A percentile compares a stretch with the other conserved stretches of the same genome.
Conservation (phyloP, 176 grass and related monocot genomes). For the Ananas comosus region DNA sequence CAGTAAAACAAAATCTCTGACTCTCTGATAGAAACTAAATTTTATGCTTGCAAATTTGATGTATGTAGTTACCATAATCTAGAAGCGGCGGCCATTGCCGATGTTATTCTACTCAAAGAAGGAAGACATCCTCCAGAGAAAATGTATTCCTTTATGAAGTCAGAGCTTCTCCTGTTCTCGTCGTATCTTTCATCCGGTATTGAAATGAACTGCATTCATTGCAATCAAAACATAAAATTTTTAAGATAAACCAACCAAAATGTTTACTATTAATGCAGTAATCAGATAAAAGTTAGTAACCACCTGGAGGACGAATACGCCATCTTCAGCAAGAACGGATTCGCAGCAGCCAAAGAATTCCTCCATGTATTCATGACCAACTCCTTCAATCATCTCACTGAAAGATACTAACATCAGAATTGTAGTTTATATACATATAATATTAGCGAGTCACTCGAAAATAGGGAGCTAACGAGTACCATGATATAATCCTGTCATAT, state of each 20-base stretch:
- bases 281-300: background rate
- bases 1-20: no score
- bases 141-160: conserved; percentile 88
- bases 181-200: conserved; percentile 75
- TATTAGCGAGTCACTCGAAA: background rate
- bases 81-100: conserved; percentile 52
- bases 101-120: conserved; percentile 53
- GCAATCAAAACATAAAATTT: background rate
- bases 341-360: conserved; percentile 72
- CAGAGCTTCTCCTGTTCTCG: conserved; percentile 64
- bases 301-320: conserved; percentile 71
- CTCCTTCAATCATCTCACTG: conserved; percentile 87
- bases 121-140: conserved; percentile 70
- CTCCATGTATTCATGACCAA: conserved; percentile 78
- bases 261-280: background rate
- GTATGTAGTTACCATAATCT: conserved; percentile 48
- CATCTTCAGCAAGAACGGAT: conserved; percentile 56
- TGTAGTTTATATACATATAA: background rate
- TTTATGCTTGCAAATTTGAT: background rate
- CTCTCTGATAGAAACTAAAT: no score
- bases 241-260: background rate
- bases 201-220: conserved; percentile 48
- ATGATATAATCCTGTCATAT: conserved; percentile 82
- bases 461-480: conserved; percentile 22
- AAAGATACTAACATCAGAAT: background rate